Conservation (phyloP, 495 filamentous ascomycete species). For the Daldinia bambusicola region DNA sequence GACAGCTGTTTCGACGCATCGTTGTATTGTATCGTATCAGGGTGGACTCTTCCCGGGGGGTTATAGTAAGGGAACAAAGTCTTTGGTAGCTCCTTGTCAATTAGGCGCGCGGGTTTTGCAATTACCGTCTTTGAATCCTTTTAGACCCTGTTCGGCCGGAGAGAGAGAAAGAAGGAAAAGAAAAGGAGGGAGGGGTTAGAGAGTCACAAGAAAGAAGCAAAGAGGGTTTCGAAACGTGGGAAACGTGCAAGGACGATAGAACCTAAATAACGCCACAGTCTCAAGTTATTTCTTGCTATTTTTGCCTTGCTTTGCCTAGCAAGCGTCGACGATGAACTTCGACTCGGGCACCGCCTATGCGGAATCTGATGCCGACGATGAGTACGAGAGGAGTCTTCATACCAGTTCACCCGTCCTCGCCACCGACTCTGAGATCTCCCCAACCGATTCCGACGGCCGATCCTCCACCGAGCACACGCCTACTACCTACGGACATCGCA, state of each 20-base stretch:
- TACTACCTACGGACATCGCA: slow-evolving; percentile 78
- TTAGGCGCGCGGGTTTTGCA: slow-evolving; percentile 11
- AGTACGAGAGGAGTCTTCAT: slow-evolving; percentile 84
- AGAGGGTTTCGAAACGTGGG: slow-evolving; percentile 19
- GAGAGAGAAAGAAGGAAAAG: slow-evolving; percentile 8
- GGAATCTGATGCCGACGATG: slow-evolving; percentile 93
- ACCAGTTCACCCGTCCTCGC: slow-evolving; percentile 77
- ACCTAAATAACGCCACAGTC: slow-evolving; percentile 35
- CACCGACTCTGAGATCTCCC: slow-evolving; percentile 81
- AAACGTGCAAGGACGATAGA: slow-evolving; percentile 20
- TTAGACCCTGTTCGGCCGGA: neutral
- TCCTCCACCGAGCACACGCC: slow-evolving; percentile 88
- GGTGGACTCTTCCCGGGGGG: slow-evolving; percentile 12
- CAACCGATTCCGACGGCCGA: slow-evolving; percentile 77
- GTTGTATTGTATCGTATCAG: slow-evolving; percentile 13
- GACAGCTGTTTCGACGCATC: slow-evolving; percentile 6
- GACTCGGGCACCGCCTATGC: slow-evolving; percentile 72
- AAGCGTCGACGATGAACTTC: slow-evolving; percentile 61
- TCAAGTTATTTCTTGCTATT: slow-evolving; percentile 24
- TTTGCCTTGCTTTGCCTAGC: slow-evolving; percentile 16
- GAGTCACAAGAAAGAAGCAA: slow-evolving; percentile 20
- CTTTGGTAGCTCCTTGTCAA: slow-evolving; percentile 17
- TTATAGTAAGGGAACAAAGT: slow-evolving; percentile 23
- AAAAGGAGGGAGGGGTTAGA: slow-evolving; percentile 1
- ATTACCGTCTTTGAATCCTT: slow-evolving; percentile 11